Evolutionary conservation across 371 early-diverging fungal species (phyloP), one percentile per base, ranked within the genome.

Genomic region (Zychaea mexicana): DNA sequence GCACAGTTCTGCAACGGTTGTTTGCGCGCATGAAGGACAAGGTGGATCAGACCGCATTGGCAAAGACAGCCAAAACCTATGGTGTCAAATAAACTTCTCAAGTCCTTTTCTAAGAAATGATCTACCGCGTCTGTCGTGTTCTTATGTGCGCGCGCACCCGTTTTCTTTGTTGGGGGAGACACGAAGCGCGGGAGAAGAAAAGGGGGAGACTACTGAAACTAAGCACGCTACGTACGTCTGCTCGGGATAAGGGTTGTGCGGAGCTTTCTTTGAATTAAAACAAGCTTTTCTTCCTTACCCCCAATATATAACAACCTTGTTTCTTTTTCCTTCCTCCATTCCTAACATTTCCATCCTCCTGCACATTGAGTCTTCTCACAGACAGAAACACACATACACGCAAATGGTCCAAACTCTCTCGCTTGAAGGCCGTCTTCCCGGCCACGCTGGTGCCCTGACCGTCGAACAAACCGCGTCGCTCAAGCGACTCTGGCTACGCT

Each of bases 401-500:
- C n/a, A 42, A 22, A 61, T 61, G 61, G 61, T 52, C 3, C 31
- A 33, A 19, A 47, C 52, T 33, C 30, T 64, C 30, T 27, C 66
- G 2, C 61, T 66, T 22, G 54, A 61, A 19, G 57, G 52, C 55
- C 68, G 63, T 21, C 55, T 59, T 4, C 60, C 66, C 64, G 82
- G 82, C 9, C 73, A 64, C 52, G 74, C 76, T 52, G 77, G 75
- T 58, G 67, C 76, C 36, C 67, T 89, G 59, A 78, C 83, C 9
- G 73, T 74, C 10, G 72, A 76, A 38, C 84, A 89, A 67, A 75
- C 70, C 17, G 76, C 70, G 13, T 45, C 72, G 30, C 73, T 89
- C 27, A 82, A 85, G 56, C 65, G 85, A 31, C 53, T 85, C 38
- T 89, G 87, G 86, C 65, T 67, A 7, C 75, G 72, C 47, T 59